These are phyloP conservation scores for Voacanga thouarsii DNA, from an alignment of 257 asterid genomes.

Conservation along the genomic window DNA sequence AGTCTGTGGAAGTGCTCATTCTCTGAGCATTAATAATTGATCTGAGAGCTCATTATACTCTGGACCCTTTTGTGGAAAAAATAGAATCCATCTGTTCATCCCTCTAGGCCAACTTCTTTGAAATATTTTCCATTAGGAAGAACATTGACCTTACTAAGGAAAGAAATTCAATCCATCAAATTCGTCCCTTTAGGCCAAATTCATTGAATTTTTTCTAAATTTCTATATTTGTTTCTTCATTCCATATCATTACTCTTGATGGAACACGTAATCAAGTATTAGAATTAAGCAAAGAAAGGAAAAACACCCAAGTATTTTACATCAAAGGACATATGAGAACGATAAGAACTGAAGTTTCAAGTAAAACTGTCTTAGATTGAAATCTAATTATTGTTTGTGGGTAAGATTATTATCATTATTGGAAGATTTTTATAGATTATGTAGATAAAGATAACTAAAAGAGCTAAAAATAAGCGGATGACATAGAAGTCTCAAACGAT, in stretches of 20 bases:
- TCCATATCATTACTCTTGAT: conserved; percentile 1
- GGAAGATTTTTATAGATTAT: background rate
- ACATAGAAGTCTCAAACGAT: too few relatives aligned
- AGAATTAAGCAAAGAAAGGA: background rate
- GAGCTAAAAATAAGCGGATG: too few relatives aligned
- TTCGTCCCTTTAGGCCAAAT: background rate
- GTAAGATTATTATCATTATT: background rate
- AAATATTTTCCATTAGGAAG: background rate
- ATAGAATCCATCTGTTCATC: background rate
- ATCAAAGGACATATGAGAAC: background rate
- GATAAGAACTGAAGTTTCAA: background rate
- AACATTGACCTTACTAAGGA: background rate
- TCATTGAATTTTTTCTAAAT: background rate
- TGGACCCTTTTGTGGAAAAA: background rate
- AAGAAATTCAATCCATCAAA: background rate
- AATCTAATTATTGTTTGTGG: background rate
- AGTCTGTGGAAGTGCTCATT: background rate
- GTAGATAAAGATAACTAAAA: too few relatives aligned
- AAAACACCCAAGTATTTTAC: background rate
- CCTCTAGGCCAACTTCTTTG: background rate
- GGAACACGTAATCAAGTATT: background rate
- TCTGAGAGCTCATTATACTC: background rate
- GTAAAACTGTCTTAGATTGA: background rate
- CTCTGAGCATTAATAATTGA: background rate
- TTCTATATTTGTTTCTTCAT: too few relatives aligned